Evolutionary conservation across 129 eudicot species (phyloP).

Genomic region (Arctium lappa): DNA sequence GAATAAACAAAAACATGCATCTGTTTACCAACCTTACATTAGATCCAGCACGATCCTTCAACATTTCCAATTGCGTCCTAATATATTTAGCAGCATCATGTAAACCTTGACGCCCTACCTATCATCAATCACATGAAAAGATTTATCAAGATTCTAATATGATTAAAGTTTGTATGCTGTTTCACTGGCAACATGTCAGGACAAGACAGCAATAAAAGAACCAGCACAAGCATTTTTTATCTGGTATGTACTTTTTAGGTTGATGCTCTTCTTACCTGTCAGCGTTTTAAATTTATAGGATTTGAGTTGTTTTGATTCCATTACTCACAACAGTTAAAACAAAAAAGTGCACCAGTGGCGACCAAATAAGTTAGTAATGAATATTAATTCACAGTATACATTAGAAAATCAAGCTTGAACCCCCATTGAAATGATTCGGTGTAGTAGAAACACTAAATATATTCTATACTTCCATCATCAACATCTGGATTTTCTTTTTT

Average conservation of each 20-base stretch:
- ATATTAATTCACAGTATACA: not conserved
- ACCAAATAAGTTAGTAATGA: not conserved
- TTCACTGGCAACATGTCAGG: not conserved
- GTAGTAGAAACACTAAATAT: constrained; percentile 6
- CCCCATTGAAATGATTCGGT: not conserved
- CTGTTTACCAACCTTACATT: constrained; percentile 55
- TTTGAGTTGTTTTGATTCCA: constrained; percentile 7
- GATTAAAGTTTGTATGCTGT: not conserved
- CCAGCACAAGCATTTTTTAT: not conserved
- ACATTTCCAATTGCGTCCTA: constrained; percentile 54
- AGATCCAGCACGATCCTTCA: constrained; percentile 69
- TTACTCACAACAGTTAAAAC: constrained; percentile 7
- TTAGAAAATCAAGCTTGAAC: not conserved
- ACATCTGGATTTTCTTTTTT: constrained; percentile 8
- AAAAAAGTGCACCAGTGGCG: not conserved
- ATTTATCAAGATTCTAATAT: constrained; percentile 8
- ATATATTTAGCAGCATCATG: constrained; percentile 82
- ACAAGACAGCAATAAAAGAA: not conserved
- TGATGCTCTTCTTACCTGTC: not conserved
- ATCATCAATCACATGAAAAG: constrained; percentile 21
- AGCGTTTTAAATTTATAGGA: not conserved
- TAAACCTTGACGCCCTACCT: constrained; percentile 90
- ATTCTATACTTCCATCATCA: constrained; percentile 5
- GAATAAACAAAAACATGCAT: constrained; percentile 9
- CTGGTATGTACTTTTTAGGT: not conserved